phyloP scores from a whole-genome alignment of 106 monocot genomes.

The Allium sativum region DNA sequence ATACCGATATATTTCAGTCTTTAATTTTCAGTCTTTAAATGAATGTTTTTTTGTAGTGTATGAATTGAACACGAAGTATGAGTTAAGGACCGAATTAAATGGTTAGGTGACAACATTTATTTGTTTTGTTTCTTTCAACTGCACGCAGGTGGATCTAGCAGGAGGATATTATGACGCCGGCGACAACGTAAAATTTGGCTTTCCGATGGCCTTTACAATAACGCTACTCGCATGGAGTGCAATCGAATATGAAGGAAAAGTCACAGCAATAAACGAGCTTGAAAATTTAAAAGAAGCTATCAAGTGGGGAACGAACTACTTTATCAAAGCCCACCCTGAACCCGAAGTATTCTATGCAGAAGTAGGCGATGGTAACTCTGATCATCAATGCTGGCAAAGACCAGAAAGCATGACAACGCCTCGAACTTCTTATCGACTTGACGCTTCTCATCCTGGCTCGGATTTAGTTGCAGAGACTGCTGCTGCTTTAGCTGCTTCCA shows the following conservation, averaged over 20 bases:
- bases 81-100: too few relatives aligned
- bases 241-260: conserved; percentile 24
- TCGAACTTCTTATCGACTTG: conserved; percentile 25
- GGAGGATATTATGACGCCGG: conserved; percentile 86
- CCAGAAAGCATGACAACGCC: conserved; percentile 81
- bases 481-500: conserved; percentile 50
- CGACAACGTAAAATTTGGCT: conserved; percentile 83
- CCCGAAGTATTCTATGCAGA: conserved; percentile 38
- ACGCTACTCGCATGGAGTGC: conserved; percentile 57
- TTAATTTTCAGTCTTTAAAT: too few relatives aligned
- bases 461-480: conserved; percentile 60
- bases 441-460: conserved; percentile 28
- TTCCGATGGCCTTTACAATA: conserved; percentile 70
- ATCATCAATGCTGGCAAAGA: conserved; percentile 72
- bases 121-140: background rate
- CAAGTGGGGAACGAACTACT: conserved; percentile 70
- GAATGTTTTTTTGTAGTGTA: too few relatives aligned
- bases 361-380: conserved; percentile 72
- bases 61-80: too few relatives aligned
- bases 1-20: too few relatives aligned
- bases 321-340: conserved; percentile 33
- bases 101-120: background rate
- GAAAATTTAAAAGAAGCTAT: conserved; percentile 33
- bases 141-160: conserved; percentile 64
- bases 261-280: conserved; percentile 30